Percentiles rank a stretch among this genome's conserved stretches.
Conservation (phyloP, 2,329 filamentous ascomycete species). For the Hansfordia pulvinata region DNA sequence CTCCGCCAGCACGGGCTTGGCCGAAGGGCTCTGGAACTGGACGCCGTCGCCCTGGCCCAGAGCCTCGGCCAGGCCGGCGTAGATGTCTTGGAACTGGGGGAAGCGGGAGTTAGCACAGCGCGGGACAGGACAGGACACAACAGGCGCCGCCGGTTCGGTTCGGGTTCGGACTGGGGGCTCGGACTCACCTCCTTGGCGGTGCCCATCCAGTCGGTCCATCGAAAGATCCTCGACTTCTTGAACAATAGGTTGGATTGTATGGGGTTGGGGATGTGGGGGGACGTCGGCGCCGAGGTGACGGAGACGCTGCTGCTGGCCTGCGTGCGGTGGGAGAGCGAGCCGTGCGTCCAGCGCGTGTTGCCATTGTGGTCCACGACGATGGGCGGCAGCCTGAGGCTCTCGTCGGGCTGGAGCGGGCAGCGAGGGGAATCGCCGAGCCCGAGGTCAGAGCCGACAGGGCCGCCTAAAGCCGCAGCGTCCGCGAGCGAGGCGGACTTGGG, state of each 20-base stretch:
- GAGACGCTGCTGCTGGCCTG: conserved; percentile 4
- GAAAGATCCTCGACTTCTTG: conserved; percentile 20
- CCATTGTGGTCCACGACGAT: too few relatives aligned
- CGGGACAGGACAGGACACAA: conserved; percentile 7
- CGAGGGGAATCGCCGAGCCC: too few relatives aligned
- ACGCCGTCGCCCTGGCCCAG: conserved; percentile 6
- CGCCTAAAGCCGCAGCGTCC: not conserved
- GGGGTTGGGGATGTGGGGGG: conserved; percentile 12
- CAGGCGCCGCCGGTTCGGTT: conserved; percentile 5
- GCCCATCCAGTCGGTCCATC: conserved; percentile 19
- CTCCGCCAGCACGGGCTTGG: conserved; percentile 10
- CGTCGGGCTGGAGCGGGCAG: too few relatives aligned
- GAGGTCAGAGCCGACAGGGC: too few relatives aligned
- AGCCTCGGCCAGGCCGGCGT: conserved; percentile 13
- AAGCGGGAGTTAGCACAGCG: not conserved
- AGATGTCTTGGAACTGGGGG: conserved; percentile 6
- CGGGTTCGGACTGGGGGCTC: not conserved
- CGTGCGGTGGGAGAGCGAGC: too few relatives aligned
- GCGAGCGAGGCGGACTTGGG: not conserved
- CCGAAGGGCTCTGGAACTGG: conserved; percentile 10
- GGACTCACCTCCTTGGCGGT: conserved; percentile 18
- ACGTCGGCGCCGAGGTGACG: conserved; percentile 6
- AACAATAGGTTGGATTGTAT: conserved; percentile 16
- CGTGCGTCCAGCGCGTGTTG: too few relatives aligned
- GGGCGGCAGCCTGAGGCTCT: too few relatives aligned